Conservation (phyloP, 2,329 filamentous ascomycete species). For the Fusarium equiseti region DNA sequence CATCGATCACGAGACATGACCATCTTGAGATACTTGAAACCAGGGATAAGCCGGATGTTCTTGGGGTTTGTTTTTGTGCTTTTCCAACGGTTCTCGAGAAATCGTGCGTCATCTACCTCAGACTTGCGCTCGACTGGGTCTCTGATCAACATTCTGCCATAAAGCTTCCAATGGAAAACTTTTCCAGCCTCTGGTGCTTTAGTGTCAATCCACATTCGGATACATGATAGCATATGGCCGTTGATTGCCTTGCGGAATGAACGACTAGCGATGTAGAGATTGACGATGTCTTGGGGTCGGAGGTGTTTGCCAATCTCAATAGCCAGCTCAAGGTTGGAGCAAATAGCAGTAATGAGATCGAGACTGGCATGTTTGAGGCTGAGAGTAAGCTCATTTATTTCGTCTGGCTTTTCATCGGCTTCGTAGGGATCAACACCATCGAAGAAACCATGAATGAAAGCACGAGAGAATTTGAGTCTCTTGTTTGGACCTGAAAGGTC, state of each 20-base stretch:
- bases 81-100: conserved; percentile 18
- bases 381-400: conserved; percentile 35
- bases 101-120: conserved; percentile 21
- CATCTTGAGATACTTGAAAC: conserved; percentile 76
- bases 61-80: conserved; percentile 18
- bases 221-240: conserved; percentile 67
- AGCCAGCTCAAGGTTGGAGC: conserved; percentile 63
- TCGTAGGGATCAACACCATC: conserved; percentile 48
- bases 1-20: conserved; percentile 68
- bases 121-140: conserved; percentile 68
- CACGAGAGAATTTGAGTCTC: conserved; percentile 49
- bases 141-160: conserved; percentile 65
- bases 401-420: not conserved
- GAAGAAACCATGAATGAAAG: conserved; percentile 48
- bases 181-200: conserved; percentile 67
- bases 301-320: conserved; percentile 68
- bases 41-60: conserved; percentile 66
- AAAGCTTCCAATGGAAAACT: conserved; percentile 73
- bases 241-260: conserved; percentile 72
- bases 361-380: conserved; percentile 46
- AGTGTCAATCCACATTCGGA: conserved; percentile 65
- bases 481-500: conserved; percentile 35
- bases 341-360: conserved; percentile 60
- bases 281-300: conserved; percentile 67
- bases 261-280: conserved; percentile 73